Evolutionary conservation across 331 rosid genomes (phyloP), one percentile per base, ranked within the genome.

Genomic region (Malus hybrid): DNA sequence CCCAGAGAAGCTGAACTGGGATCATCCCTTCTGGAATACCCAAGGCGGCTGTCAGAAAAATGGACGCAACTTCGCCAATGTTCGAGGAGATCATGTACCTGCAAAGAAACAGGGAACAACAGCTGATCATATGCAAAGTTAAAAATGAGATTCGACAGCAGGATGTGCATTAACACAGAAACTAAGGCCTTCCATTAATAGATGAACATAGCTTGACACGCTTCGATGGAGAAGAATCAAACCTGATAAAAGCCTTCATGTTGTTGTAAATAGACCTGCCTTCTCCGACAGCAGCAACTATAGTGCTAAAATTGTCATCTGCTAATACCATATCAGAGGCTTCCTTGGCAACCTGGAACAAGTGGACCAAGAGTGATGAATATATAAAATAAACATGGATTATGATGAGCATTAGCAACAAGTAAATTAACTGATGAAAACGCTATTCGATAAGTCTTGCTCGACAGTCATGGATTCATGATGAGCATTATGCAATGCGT

Each of bases 191-290:
- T 50, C 18, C 8, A 68, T 52, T 15, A 53, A 53, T 2, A 53
- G 19, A 16, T 53, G 58, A 53, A 19, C 7, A 26, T 70, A 2
- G 52, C 11, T 61, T 46, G 50, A 20, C 32, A 70, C 20, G 52
- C 16, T 28, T 50, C 22, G 18, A 77, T 4, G 44, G 34, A 72
- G 71, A 24, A 0, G 28, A 24, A 42, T 15, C 48, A 73, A 79
- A 91, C 97, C 97, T 89, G 69, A 89, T 89, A 86, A 88, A 88
- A 71, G 97, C 97, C 85, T 93, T 90, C 96, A 88, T 93, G 75
- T 93, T 90, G 78, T 88, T 74, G 89, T 88, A 90, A 79, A 92
- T 92, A 52, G 92, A 85, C 84, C 92, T 88, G 75, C 93, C 93
- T 82, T 86, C 93, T 56, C 89, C 90, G 34, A 89, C 91, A 70